Evolutionary conservation across 305 asterid genomes (phyloP), one percentile per base, ranked within the genome.

Genomic region (Fraxinus sp.): DNA sequence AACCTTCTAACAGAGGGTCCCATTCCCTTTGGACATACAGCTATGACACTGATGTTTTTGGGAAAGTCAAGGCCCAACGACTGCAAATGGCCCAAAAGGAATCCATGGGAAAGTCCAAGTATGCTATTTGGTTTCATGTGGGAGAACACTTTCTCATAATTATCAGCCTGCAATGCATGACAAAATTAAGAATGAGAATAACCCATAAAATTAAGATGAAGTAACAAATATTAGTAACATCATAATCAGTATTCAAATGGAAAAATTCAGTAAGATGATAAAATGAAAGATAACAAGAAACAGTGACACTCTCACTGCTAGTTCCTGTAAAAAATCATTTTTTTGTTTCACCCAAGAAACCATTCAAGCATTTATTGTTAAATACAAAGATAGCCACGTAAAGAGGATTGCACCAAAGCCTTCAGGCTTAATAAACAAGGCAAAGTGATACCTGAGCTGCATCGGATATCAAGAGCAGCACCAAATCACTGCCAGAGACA

Each of bases 1-100:
- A 96, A 85, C 91, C 99, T 89, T 89, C 99, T 92, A 49, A 96
- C 99, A n/a, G 98, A 96, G 7, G 99, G 99, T 22, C 99, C 99
- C 99, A 96, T 96, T 80, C 99, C 99, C 92, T 96, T 96, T 79
- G 99, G 99, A 73, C 99, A 96, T 57, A 96, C 98, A 81, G 99
- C 99, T 81, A 93, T 89, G 33, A 96, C 98, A 73, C 99, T 96
- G 37, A 94, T 88, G 88, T 96, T 90, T 86, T 94, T 94, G 7
- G 99, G 99, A 74, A 96, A 96, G 82, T 96, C 98, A 30, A 86
- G 88, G 73, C 92, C 98, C 86, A 84, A 59, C 0, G 99, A 96
- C 90, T 96, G 99, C 87, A 96, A 88, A 92, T 96, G 99, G 80
- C 98, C 99, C 90, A 96, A 92, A 84, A 96, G 92, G 91, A 96